Evolutionary conservation across 345 rosid genomes (phyloP).

Genomic region (Melaleuca quinquenervia): DNA sequence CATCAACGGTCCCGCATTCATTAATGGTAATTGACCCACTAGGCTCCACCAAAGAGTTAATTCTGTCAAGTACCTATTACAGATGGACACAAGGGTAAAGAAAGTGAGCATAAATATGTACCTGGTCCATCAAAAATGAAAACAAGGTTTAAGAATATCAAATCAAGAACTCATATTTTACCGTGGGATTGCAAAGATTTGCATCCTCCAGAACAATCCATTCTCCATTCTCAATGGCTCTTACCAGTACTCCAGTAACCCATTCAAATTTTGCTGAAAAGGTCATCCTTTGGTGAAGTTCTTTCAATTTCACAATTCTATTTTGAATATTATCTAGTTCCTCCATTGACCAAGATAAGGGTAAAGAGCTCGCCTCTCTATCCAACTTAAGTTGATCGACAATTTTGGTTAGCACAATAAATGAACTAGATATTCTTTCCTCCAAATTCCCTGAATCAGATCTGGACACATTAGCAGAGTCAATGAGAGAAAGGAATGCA

Average conservation of each 20-base stretch:
- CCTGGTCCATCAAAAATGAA: neutral
- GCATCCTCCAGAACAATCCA: slow-evolving; percentile 92
- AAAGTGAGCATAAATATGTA: neutral
- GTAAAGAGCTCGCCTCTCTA: slow-evolving; percentile 20
- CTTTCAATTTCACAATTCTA: slow-evolving; percentile 47
- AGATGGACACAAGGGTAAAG: neutral
- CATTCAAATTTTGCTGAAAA: slow-evolving; percentile 84
- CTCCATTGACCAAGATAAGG: slow-evolving; percentile 38
- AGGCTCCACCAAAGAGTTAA: slow-evolving; percentile 91
- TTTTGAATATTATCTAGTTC: slow-evolving; percentile 38
- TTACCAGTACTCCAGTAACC: slow-evolving; percentile 71
- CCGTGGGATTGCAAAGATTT: slow-evolving; percentile 96
- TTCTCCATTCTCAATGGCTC: slow-evolving; percentile 93
- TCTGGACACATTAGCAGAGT: slow-evolving; percentile 23
- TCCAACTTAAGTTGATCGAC: slow-evolving; percentile 34
- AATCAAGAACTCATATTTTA: slow-evolving; percentile 17
- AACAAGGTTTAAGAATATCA: neutral
- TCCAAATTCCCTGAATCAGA: slow-evolving; percentile 14
- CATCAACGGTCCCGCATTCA: slow-evolving; percentile 85
- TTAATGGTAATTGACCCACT: slow-evolving; percentile 78
- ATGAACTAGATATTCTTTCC: slow-evolving; percentile 22
- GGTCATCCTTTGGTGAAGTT: slow-evolving; percentile 21
- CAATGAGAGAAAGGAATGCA: slow-evolving; percentile 32
- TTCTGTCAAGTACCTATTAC: slow-evolving; percentile 86
- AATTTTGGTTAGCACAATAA: slow-evolving; percentile 38